Percentiles rank a stretch among this genome's conserved stretches.
Evolutionary conservation across 805 yeast genomes (phyloP).

Genomic region (Hanseniaspora mollemarum): DNA sequence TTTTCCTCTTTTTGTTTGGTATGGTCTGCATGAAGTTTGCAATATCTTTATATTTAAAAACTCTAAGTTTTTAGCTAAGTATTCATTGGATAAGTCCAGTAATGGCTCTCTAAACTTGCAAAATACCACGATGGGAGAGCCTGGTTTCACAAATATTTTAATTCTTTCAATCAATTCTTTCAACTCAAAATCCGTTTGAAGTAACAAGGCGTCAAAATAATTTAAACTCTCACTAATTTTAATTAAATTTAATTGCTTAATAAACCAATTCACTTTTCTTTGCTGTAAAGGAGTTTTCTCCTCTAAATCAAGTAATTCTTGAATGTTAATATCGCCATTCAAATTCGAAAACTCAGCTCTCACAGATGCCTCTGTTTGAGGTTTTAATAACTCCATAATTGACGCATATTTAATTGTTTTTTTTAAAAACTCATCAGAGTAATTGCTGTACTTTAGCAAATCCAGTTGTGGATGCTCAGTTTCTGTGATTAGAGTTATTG

Average conservation of each 20-base stretch:
- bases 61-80: constrained; percentile 52
- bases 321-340: constrained; percentile 34
- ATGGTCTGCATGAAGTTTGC: constrained; percentile 73
- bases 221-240: constrained; percentile 40
- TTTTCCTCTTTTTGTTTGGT: constrained; percentile 88
- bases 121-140: constrained; percentile 76
- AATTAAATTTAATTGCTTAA: constrained; percentile 34
- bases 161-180: constrained; percentile 52
- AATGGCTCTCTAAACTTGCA: constrained; percentile 70
- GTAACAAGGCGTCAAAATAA: constrained; percentile 59
- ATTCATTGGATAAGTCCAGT: constrained; percentile 54
- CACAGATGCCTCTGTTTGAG: constrained; percentile 42
- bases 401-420: constrained; percentile 58
- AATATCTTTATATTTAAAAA: constrained; percentile 71
- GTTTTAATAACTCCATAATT: constrained; percentile 71
- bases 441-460: constrained; percentile 55
- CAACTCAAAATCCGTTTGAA: constrained; percentile 61
- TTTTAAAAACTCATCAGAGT: constrained; percentile 40
- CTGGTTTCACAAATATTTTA: constrained; percentile 61
- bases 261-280: constrained; percentile 46
- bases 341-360: constrained; percentile 32
- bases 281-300: constrained; percentile 47
- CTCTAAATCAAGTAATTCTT: constrained; percentile 46
- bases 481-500: constrained; percentile 70
- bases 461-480: constrained; percentile 84